These are phyloP conservation scores for Penicillium brevicompactum DNA, from an alignment of 2,329 filamentous ascomycete genomes.

Conservation along the genomic window DNA sequence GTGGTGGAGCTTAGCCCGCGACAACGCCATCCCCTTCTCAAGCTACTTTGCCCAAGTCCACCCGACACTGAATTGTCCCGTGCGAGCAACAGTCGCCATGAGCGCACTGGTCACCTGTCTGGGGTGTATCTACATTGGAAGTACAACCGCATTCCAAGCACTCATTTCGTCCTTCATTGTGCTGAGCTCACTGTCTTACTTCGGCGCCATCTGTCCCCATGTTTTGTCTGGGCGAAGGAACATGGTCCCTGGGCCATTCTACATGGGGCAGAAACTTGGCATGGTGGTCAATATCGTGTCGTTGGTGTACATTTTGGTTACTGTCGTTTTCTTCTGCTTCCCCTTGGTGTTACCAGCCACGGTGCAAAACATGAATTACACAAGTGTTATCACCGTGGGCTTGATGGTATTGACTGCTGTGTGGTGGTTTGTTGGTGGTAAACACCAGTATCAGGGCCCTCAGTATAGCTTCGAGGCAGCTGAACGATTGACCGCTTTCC, in stretches of 20 bases:
- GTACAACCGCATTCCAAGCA: slow-evolving; percentile 66
- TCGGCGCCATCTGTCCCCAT: slow-evolving; percentile 64
- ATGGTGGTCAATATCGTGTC: slow-evolving; percentile 56
- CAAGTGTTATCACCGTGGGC: slow-evolving; percentile 41
- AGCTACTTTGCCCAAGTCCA: slow-evolving; percentile 52
- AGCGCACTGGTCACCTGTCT: slow-evolving; percentile 56
- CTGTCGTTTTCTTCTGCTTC: slow-evolving; percentile 67
- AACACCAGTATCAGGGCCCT: slow-evolving; percentile 37
- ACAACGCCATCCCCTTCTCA: slow-evolving; percentile 59
- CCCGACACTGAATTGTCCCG: slow-evolving; percentile 52
- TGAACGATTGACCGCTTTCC: slow-evolving; percentile 53
- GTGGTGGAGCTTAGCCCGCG: slow-evolving; percentile 63
- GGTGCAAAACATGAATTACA: slow-evolving; percentile 57
- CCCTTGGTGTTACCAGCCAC: slow-evolving; percentile 51
- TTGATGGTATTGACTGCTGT: slow-evolving; percentile 34
- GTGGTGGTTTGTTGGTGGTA: slow-evolving; percentile 38
- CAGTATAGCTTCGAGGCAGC: slow-evolving; percentile 54
- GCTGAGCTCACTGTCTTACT: slow-evolving; percentile 59
- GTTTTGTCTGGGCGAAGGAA: slow-evolving; percentile 49
- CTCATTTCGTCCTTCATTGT: slow-evolving; percentile 65
- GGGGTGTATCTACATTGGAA: slow-evolving; percentile 67
- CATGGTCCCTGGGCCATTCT: slow-evolving; percentile 61
- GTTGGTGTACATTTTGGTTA: slow-evolving; percentile 61
- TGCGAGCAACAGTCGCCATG: slow-evolving; percentile 59
- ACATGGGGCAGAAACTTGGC: slow-evolving; percentile 52